phyloP scores from a whole-genome alignment of 2,329 filamentous ascomycete species.

The Metarhizium rileyi region DNA sequence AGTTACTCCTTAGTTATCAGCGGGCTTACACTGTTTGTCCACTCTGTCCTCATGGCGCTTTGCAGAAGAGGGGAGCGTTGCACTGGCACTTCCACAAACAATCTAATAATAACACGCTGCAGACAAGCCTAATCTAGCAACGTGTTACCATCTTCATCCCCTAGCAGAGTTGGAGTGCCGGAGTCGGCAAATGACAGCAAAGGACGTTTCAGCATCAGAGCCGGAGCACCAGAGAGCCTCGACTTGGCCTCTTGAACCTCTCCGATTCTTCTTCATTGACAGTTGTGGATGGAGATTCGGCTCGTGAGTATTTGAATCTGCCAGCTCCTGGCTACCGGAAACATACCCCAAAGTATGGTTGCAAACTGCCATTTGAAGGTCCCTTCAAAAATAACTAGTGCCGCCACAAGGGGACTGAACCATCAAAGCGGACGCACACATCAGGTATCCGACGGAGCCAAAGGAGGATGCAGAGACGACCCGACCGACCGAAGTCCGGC shows the following conservation, averaged over 20 bases:
- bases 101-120: slow-evolving; percentile 3
- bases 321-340: too few species aligned
- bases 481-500: background rate
- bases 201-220: background rate
- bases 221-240: background rate
- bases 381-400: background rate
- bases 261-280: background rate
- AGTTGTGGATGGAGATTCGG: too few species aligned
- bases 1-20: background rate
- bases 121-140: background rate
- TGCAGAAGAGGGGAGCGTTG: slow-evolving; percentile 1
- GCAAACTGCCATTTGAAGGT: background rate
- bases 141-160: background rate
- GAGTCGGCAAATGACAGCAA: background rate
- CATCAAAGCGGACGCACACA: background rate
- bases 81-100: background rate
- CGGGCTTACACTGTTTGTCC: background rate
- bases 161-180: background rate
- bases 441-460: background rate
- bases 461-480: background rate
- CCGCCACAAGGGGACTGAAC: background rate
- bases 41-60: background rate
- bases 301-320: background rate
- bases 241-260: background rate
- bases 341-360: too few species aligned